Evolutionary conservation across 495 filamentous ascomycete genomes (phyloP), one percentile per base, ranked within the genome.

Genomic region (Neurospora sp.): DNA sequence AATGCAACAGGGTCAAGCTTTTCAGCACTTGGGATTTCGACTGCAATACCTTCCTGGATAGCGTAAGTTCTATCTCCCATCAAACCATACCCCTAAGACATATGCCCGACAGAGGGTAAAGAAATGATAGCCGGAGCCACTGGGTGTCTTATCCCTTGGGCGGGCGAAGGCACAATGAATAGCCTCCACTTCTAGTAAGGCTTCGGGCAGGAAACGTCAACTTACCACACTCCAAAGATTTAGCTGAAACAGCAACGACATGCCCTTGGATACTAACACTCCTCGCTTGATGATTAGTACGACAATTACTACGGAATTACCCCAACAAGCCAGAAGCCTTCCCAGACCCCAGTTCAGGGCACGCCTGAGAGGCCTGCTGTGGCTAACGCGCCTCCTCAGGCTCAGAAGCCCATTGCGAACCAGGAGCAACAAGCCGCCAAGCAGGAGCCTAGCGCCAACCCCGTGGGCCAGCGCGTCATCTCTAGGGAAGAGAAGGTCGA

Each of bases 1-100:
- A 93, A 77, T 99, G 96, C 86, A 90, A 89, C 46, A 88, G 88
- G 71, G 92, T 97, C 72, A 98, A 98, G 85, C 85, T 99, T 12
- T 90, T 98, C 78, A 85, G 87, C 71, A 89, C 89, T 14, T 99
- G 96, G 96, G 96, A 99, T 79, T 98, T 93, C 86, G 96, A 98
- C 81, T 99, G 96, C 86, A 95, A 94, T 79, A 93, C 86, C 74
- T 99, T 99, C 85, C 85, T 92, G 78, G 90, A 89, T 76, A 90
- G 90, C 81, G 94, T 97, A 91, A 93, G 92, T 90, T 48, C 10
- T 38, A 72, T 76, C 38, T 72, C 75, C 74, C 75, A 79, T 78
- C 79, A 77, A 74, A 73, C 72, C 42, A 79, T 82, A 72, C 80
- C 80, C 66, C 80, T 75, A 41, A 80, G 77, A 75, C 77, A 79